phyloP scores from a whole-genome alignment of 2,329 filamentous ascomycete species.

The Penicillium decumbens region DNA sequence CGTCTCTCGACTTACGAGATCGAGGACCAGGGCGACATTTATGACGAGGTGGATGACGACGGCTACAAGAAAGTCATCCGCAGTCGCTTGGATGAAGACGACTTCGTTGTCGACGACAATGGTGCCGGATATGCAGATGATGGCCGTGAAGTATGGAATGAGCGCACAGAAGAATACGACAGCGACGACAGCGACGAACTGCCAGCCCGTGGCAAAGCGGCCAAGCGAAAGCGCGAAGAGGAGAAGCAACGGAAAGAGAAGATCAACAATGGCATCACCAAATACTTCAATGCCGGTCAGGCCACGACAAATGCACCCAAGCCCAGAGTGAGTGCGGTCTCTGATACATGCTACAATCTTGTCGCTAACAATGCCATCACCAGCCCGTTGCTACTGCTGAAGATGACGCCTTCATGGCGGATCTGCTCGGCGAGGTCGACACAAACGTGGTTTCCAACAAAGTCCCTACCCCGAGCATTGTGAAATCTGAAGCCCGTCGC shows the following conservation, averaged over 20 bases:
- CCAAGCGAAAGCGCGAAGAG: conserved; percentile 82
- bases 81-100: conserved; percentile 81
- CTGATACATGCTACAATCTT: conserved; percentile 31
- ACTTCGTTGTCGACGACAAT: conserved; percentile 98
- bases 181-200: conserved; percentile 69
- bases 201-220: conserved; percentile 56
- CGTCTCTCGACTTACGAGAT: conserved; percentile 82
- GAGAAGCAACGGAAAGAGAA: conserved; percentile 80
- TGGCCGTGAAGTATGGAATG: conserved; percentile 87
- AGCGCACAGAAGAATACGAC: conserved; percentile 53
- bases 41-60: conserved; percentile 95
- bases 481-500: conserved; percentile 70
- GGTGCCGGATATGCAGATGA: conserved; percentile 96
- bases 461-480: conserved; percentile 54
- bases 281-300: conserved; percentile 79
- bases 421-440: conserved; percentile 83
- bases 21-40: conserved; percentile 75
- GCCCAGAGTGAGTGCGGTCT: conserved; percentile 60
- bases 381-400: conserved; percentile 72
- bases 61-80: conserved; percentile 96
- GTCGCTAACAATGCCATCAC: not conserved
- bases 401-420: conserved; percentile 80
- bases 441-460: conserved; percentile 62
- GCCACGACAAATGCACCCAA: conserved; percentile 61
- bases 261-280: conserved; percentile 85